Evolutionary conservation across 192 early-diverging fungal species (phyloP).

Genomic region (Anaeromyces robustus): DNA sequence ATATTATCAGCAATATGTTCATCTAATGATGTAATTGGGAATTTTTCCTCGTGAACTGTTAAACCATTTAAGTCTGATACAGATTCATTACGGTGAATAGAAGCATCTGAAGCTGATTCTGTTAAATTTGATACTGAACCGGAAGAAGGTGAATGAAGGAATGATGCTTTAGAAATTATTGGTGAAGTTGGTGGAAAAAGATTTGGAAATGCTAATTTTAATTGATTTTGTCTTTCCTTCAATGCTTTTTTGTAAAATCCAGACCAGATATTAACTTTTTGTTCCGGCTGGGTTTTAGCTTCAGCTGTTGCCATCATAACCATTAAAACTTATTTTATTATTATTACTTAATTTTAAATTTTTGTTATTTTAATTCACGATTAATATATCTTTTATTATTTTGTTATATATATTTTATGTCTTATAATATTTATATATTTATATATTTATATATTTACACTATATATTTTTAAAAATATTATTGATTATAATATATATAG

Average conservation of each 20-base stretch:
- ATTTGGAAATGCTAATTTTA: constrained; percentile 41
- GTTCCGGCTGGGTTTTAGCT: not conserved
- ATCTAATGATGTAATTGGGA: constrained; percentile 45
- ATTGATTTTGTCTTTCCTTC: constrained; percentile 46
- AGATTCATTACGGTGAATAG: not conserved
- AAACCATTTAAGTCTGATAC: constrained; percentile 8
- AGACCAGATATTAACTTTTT: constrained; percentile 30
- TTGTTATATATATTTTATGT: no score
- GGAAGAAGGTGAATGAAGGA: constrained; percentile 9
- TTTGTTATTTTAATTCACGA: no score
- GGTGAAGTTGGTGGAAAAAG: constrained; percentile 14
- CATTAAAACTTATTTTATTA: not conserved
- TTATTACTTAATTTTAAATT: not conserved
- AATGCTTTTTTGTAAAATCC: constrained; percentile 66
- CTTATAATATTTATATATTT: no score
- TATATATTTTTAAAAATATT: no score
- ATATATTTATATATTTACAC: no score
- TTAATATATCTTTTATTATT: no score
- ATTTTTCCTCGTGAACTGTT: constrained; percentile 18
- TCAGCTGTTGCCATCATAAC: not conserved
- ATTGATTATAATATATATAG: no score
- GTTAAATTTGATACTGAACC: constrained; percentile 14
- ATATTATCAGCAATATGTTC: constrained; percentile 56
- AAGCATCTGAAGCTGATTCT: constrained; percentile 10
- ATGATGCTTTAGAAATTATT: constrained; percentile 1